phyloP scores from a whole-genome alignment of 2,329 filamentous ascomycete species.

The Calycina herbarum region DNA sequence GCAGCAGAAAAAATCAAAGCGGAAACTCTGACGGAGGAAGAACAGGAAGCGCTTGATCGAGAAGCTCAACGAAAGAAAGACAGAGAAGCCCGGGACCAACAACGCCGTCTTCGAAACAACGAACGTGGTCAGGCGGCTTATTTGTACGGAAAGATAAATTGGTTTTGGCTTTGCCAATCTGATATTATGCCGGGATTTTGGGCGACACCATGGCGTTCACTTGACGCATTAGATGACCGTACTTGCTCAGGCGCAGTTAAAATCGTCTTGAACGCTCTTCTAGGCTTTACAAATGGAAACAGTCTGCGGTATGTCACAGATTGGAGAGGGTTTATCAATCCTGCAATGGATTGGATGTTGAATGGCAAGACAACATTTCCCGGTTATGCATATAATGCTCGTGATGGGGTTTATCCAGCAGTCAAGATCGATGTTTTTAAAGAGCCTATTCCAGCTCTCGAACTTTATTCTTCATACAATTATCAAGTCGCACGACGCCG shows the following conservation, averaged over 20 bases:
- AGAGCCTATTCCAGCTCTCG: not conserved
- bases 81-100: no score
- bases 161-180: constrained; percentile 1
- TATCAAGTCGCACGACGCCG: not conserved
- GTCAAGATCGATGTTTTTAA: not conserved
- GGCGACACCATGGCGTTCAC: not conserved
- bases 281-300: not conserved
- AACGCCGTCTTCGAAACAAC: no score
- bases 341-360: not conserved
- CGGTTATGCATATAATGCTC: not conserved
- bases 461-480: not conserved
- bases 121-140: no score
- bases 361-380: not conserved
- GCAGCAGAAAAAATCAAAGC: no score
- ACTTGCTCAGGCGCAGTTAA: not conserved
- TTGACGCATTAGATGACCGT: not conserved
- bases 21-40: no score
- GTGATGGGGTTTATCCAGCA: not conserved
- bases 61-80: no score
- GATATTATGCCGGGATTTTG: not conserved
- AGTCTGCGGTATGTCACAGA: not conserved
- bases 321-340: not conserved
- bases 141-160: not conserved
- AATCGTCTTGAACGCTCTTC: not conserved
- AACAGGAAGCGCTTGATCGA: no score